These are phyloP conservation scores for Trametes versicolor DNA, from an alignment of 1,284 basidiomycete species.

Conservation along the genomic window DNA sequence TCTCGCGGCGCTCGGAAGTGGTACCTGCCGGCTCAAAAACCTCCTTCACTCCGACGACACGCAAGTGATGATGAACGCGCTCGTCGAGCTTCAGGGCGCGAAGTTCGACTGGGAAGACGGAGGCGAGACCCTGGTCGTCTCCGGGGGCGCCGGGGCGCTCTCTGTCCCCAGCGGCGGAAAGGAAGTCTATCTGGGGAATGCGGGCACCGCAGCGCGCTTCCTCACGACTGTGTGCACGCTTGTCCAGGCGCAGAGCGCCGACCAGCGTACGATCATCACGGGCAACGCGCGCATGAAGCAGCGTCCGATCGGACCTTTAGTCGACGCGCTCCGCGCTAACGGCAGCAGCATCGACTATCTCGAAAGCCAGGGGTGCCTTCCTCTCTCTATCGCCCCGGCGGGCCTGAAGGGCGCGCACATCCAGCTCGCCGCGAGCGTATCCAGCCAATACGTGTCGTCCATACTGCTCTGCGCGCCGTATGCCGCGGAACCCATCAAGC, in stretches of 20 bases:
- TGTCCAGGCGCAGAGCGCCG: constrained; percentile 61
- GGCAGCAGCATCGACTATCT: constrained; percentile 84
- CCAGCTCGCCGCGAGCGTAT: constrained; percentile 92
- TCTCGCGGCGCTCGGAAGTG: constrained; percentile 90
- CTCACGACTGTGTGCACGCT: constrained; percentile 96
- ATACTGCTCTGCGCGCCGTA: constrained; percentile 97
- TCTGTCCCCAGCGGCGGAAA: constrained; percentile 81
- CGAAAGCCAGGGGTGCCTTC: constrained; percentile 87
- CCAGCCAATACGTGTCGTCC: constrained; percentile 98
- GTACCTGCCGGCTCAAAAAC: constrained; percentile 91
- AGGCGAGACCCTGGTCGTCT: constrained; percentile 92
- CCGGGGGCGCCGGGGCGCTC: constrained; percentile 88
- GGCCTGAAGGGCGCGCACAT: constrained; percentile 89
- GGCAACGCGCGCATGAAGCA: constrained; percentile 99
- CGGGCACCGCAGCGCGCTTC: constrained; percentile 98
- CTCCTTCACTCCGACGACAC: constrained; percentile 98
- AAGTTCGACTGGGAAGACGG: constrained; percentile 92
- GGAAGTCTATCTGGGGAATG: constrained; percentile 96
- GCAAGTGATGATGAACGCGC: constrained; percentile 97
- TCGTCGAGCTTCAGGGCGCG: constrained; percentile 92
- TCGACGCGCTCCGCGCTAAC: constrained; percentile 89
- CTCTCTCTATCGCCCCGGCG: constrained; percentile 86
- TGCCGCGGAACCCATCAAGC: constrained; percentile 81
- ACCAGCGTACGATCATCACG: constrained; percentile 82
- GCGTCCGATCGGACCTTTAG: constrained; percentile 94